Base-by-base conservation (phyloP, 2,329 filamentous ascomycete genomes). In the Trichoderma koningiopsis region DNA sequence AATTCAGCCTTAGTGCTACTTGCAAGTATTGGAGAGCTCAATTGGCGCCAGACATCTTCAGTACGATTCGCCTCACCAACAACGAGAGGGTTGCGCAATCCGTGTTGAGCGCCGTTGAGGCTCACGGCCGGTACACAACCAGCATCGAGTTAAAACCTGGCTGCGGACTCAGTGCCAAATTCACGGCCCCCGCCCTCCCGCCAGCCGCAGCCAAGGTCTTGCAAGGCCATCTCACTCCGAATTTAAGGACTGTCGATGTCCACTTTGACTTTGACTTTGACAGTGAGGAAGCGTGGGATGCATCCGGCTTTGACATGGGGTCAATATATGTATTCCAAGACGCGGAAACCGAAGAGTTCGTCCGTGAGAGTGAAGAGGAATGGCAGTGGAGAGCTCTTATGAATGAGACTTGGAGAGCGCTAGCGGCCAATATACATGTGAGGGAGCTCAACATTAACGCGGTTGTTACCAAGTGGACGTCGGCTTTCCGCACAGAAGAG, bases 301-400 rank as follows among this genome's bases (percentile, higher is more conserved):
- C 24, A 27, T 27, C 27, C 27, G 27, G 27, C 49, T 29, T 8
- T 16, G 37, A 19, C 8, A 49, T 22, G 13, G 27, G 4, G 6
- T 53, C 61, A n/a, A 64, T 64, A 53, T 64, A 40, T 40, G 3
- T 56, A 31, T 64, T 40, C n/a, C 31, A 40, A 40, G 33, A n/a
- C n/a, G 49, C 27, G 22, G 61, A 64, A 56, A 55, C 13, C 5
- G 61, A 64, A 56, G 61, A 29, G 10, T 40, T 56, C 1, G 24
- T 64, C 31, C 49, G 33, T 22, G 52, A 53, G 31, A 64, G 52
- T 5, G 61, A 64, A 43, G 35, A 40, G 31, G 29, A 22, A 31
- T 64, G 47, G 47, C 47, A 43, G 31, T 64, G 61, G 61, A 49
- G 61, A 13, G 61, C 61, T 37, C 61, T 64, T 55, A 64, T 43